Evolutionary conservation across 371 early-diverging fungal genomes (phyloP).

Genomic region (Zychaea mexicana): DNA sequence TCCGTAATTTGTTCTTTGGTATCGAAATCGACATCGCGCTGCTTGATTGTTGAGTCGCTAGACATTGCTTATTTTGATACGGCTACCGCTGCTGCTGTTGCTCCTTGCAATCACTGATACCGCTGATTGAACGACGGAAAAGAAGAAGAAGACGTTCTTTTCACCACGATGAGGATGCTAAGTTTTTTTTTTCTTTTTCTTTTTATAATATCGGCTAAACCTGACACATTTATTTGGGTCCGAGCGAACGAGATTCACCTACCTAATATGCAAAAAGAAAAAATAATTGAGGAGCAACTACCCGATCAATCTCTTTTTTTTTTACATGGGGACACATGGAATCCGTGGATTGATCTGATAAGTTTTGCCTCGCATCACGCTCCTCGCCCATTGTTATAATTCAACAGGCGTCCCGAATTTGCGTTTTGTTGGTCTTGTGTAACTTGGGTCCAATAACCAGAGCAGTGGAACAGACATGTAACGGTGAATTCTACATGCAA

Average conservation of each 20-base stretch:
- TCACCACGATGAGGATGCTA: no score
- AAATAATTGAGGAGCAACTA: background rate
- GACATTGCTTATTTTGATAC: background rate
- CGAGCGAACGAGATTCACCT: no score
- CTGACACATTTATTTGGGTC: background rate
- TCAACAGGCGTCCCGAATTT: background rate
- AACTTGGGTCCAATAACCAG: background rate
- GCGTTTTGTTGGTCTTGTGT: background rate
- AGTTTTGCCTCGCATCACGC: background rate
- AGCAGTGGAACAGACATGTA: background rate
- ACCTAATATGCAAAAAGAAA: background rate
- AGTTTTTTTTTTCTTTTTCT: no score
- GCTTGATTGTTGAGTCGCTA: background rate
- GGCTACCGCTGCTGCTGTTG: no score
- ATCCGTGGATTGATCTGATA: constrained; percentile 6
- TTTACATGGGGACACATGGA: background rate
- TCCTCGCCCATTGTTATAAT: background rate
- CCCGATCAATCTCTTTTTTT: background rate
- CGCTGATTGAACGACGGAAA: background rate
- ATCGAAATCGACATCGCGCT: background rate
- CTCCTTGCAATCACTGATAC: no score
- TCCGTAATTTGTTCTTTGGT: background rate
- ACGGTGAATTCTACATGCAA: background rate
- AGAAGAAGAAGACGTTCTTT: no score
- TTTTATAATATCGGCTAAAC: no score